These are phyloP conservation scores for Sclerotiophoma versabilis DNA, from an alignment of 2,329 filamentous ascomycete genomes.

Conservation along the genomic window DNA sequence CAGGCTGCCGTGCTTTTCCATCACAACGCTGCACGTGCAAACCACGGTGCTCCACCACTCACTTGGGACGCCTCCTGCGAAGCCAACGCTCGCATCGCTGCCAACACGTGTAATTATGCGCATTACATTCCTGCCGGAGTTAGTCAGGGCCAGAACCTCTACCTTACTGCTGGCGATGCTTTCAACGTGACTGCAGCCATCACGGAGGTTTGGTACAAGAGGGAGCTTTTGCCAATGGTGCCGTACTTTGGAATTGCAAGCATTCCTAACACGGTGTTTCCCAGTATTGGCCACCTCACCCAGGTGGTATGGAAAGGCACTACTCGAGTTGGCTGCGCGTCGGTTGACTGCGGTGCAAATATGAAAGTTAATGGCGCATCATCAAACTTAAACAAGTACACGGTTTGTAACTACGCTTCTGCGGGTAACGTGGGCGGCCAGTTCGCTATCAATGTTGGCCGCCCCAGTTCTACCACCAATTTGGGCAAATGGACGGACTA, in stretches of 20 bases:
- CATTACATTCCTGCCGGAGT: slow-evolving; percentile 6
- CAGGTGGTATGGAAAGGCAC: neutral
- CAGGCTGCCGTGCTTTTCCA: slow-evolving; percentile 61
- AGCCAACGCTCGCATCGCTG: neutral
- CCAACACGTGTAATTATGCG: neutral
- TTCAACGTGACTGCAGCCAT: slow-evolving; percentile 70
- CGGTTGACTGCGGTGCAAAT: neutral
- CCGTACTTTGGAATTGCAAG: neutral
- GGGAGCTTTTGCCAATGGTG: slow-evolving; percentile 61
- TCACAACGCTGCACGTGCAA: slow-evolving; percentile 86
- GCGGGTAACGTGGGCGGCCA: neutral
- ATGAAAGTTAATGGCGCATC: neutral
- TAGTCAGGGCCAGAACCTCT: slow-evolving; percentile 92
- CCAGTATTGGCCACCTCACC: neutral
- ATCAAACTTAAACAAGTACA: neutral
- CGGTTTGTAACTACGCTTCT: neutral
- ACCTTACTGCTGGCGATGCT: slow-evolving; percentile 64
- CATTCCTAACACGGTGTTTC: neutral
- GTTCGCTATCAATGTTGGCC: neutral
- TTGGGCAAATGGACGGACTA: neutral
- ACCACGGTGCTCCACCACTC: slow-evolving; percentile 74
- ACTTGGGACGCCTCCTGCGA: slow-evolving; percentile 70
- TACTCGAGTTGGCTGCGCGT: neutral
- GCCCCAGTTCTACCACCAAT: neutral
- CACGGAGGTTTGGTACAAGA: slow-evolving; percentile 88